These are phyloP conservation scores for Rhexocercosporidium sp. DNA, from an alignment of 2,329 filamentous ascomycete species.

Conservation along the genomic window DNA sequence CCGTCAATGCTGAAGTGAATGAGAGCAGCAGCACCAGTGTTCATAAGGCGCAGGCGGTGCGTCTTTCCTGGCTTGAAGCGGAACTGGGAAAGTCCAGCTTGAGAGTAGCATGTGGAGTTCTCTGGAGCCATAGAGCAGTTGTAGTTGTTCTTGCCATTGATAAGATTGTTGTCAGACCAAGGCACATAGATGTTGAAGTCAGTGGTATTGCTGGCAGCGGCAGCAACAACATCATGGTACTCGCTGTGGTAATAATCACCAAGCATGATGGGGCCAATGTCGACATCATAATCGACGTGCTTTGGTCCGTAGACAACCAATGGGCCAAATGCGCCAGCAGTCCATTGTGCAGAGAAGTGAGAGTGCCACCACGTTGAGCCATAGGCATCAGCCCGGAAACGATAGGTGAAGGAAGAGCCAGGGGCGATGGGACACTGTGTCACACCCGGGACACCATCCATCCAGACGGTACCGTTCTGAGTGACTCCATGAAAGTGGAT, in stretches of 20 bases:
- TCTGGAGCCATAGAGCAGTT: constrained; percentile 33
- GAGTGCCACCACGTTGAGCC: constrained; percentile 56
- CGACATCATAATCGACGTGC: constrained; percentile 63
- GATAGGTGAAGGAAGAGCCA: constrained; percentile 41
- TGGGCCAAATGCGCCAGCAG: constrained; percentile 62
- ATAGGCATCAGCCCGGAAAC: constrained; percentile 43
- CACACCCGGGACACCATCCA: constrained; percentile 53
- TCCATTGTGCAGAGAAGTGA: constrained; percentile 57
- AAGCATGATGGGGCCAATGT: constrained; percentile 58
- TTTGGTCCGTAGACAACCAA: constrained; percentile 67
- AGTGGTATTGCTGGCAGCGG: too few species aligned
- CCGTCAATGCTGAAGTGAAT: constrained; percentile 57
- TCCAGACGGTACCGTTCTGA: constrained; percentile 45
- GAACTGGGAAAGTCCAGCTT: constrained; percentile 42
- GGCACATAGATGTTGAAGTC: too few species aligned
- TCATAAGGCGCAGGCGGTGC: constrained; percentile 55
- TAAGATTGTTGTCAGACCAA: constrained; percentile 43
- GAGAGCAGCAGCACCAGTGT: constrained; percentile 49
- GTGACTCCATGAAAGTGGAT: constrained; percentile 56
- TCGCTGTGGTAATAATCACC: constrained; percentile 46
- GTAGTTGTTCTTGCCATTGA: constrained; percentile 43
- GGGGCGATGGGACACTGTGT: constrained; percentile 70
- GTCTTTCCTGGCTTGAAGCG: constrained; percentile 48
- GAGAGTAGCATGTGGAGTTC: constrained; percentile 33
- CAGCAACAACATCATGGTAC: too few species aligned